Evolutionary conservation across 305 asterid genomes (phyloP).

Genomic region (Solanum hybrid): DNA sequence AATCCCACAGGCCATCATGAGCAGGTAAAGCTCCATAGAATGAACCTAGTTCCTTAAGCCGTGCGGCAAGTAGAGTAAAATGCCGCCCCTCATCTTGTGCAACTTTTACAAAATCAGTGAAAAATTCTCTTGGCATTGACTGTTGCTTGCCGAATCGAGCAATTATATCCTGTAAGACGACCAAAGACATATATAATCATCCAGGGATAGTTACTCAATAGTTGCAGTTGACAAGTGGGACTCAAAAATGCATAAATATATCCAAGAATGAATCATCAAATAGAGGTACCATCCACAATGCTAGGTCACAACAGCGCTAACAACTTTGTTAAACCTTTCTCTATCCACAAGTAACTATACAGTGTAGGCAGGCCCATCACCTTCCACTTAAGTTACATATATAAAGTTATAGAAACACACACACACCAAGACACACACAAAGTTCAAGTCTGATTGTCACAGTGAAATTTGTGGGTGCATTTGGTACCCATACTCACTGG

Average conservation of each 20-base stretch:
- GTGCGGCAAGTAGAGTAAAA: constrained; percentile 69
- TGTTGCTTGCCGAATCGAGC: constrained; percentile 88
- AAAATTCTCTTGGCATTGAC: constrained; percentile 78
- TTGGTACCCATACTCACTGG: neutral
- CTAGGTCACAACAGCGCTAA: neutral
- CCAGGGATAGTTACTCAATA: neutral
- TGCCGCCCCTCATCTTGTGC: constrained; percentile 98
- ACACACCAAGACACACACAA: neutral
- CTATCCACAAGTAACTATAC: neutral
- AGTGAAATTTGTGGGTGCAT: neutral
- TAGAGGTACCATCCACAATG: neutral
- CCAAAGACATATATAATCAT: neutral
- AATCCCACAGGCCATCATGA: constrained; percentile 97
- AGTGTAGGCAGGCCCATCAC: neutral
- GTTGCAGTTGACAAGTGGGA: neutral
- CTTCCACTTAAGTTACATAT: neutral
- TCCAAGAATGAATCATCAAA: neutral
- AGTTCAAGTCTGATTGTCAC: neutral
- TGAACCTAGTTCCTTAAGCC: constrained; percentile 80
- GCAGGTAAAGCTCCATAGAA: constrained; percentile 91
- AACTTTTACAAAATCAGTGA: constrained; percentile 89
- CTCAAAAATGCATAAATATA: neutral
- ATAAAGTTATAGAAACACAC: neutral
- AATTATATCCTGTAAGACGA: constrained; percentile 57
- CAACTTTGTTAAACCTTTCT: neutral